Evolutionary conservation across 1,284 basidiomycete genomes (phyloP).

Genomic region (Tetrapyrgos nigripes): DNA sequence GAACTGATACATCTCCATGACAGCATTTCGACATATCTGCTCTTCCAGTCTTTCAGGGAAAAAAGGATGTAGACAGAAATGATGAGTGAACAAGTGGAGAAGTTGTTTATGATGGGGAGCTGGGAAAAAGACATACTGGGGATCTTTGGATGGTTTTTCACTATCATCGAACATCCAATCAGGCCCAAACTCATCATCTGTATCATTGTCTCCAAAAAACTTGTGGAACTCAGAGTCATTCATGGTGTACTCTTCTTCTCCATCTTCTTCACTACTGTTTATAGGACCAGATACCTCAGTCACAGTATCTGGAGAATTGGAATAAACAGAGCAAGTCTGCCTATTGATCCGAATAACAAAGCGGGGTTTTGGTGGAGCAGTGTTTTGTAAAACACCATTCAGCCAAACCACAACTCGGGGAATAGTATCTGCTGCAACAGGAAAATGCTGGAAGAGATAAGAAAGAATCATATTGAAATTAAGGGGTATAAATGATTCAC

Average conservation of each 20-base stretch:
- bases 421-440: constrained; percentile 11
- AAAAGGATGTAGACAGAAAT: constrained; percentile 38
- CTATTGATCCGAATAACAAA: not conserved
- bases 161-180: constrained; percentile 39
- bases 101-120: constrained; percentile 32
- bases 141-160: constrained; percentile 26
- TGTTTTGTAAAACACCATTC: constrained; percentile 11
- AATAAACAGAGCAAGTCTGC: too few species aligned
- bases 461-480: not conserved
- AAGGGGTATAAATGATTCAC: not conserved
- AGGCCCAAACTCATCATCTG: constrained; percentile 28
- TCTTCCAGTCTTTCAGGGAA: constrained; percentile 27
- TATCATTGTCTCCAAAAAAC: constrained; percentile 8
- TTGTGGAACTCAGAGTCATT: not conserved
- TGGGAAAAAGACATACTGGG: constrained; percentile 37
- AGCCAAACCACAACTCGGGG: constrained; percentile 19
- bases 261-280: not conserved
- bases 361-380: not conserved
- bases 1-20: constrained; percentile 39
- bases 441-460: not conserved
- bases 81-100: constrained; percentile 34
- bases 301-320: too few species aligned
- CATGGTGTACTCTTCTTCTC: not conserved
- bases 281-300: too few species aligned
- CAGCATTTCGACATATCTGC: constrained; percentile 28